These are phyloP conservation scores for Chlorophyllum brunneum DNA, from an alignment of 768 basidiomycete genomes.

Conservation along the genomic window DNA sequence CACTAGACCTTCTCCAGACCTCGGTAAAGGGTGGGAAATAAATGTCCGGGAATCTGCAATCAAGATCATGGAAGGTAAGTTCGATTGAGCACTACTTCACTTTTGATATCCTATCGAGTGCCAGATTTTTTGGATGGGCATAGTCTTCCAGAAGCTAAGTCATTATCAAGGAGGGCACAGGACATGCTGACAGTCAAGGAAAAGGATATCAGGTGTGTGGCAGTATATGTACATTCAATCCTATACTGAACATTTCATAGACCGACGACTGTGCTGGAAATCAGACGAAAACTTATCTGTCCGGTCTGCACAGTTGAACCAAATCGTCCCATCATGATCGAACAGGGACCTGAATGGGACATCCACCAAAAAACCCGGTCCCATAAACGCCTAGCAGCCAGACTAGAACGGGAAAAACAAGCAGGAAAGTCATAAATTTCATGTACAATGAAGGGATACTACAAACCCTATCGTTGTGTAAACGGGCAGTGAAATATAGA, in stretches of 20 bases:
- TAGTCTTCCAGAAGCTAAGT: constrained; percentile 51
- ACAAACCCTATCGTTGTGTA: too few species aligned
- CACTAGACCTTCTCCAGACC: constrained; percentile 27
- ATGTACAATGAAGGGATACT: too few species aligned
- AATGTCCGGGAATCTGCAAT: constrained; percentile 52
- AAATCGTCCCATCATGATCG: constrained; percentile 63
- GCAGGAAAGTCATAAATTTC: constrained; percentile 15
- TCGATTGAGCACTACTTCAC: neutral
- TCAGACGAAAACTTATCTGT: constrained; percentile 58
- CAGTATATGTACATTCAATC: constrained; percentile 4
- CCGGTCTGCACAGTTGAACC: constrained; percentile 55
- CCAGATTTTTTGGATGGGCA: constrained; percentile 53
- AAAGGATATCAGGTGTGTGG: constrained; percentile 40
- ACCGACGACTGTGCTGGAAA: constrained; percentile 50
- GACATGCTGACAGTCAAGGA: constrained; percentile 43
- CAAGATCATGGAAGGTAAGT: constrained; percentile 44
- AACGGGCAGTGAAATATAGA: too few species aligned
- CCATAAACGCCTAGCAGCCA: constrained; percentile 47
- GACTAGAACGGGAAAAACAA: constrained; percentile 13
- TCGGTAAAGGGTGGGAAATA: constrained; percentile 54
- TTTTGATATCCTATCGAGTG: neutral
- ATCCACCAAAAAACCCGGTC: constrained; percentile 51
- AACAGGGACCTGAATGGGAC: constrained; percentile 49
- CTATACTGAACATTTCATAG: constrained; percentile 30
- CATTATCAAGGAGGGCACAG: constrained; percentile 52